Evolutionary conservation across 106 monocot species (phyloP).

Genomic region (Dendrobium catenatum): DNA sequence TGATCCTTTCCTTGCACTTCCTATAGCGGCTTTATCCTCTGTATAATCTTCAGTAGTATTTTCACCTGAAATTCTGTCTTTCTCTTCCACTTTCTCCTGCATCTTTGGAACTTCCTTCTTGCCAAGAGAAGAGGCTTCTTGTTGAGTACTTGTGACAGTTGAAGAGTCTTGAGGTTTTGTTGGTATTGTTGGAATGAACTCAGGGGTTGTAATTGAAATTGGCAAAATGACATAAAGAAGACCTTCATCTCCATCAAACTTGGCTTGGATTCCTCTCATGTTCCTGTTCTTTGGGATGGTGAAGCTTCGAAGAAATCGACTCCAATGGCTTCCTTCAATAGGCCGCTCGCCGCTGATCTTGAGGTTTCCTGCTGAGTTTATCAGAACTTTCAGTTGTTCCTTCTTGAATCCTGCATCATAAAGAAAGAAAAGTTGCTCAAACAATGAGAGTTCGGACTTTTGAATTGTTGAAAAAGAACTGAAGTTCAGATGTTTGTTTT

Average conservation of each 20-base stretch:
- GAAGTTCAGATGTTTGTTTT: no score
- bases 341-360: conserved; percentile 42
- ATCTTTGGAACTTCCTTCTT: not conserved
- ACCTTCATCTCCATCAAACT: conserved; percentile 22
- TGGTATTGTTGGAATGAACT: not conserved
- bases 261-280: conserved; percentile 20
- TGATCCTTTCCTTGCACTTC: not conserved
- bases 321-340: conserved; percentile 18
- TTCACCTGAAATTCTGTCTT: not conserved
- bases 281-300: conserved; percentile 15
- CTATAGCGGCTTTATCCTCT: not conserved
- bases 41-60: not conserved
- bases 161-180: not conserved
- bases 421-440: not conserved
- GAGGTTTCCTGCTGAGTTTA: conserved; percentile 23
- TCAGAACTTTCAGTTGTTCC: conserved; percentile 30
- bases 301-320: conserved; percentile 22
- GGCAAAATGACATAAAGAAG: conserved; percentile 30
- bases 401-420: conserved; percentile 32
- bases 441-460: no score
- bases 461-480: no score
- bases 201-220: not conserved
- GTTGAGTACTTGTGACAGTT: not conserved
- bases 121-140: not conserved
- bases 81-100: not conserved